Evolutionary conservation across 1,284 basidiomycete genomes (phyloP).

Genomic region (Gastroboletus turbinatus): DNA sequence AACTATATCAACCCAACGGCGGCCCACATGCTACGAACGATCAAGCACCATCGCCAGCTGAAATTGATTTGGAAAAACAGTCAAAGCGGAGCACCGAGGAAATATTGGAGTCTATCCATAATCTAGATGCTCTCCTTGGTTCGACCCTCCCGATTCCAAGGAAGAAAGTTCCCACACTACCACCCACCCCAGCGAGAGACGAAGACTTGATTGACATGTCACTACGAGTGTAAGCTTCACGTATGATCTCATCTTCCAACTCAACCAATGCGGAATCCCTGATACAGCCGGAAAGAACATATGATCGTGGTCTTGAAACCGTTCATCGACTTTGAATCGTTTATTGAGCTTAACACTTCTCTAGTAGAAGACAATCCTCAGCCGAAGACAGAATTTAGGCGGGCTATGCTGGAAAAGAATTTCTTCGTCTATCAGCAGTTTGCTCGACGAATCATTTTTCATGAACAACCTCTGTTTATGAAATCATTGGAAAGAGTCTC

Average conservation of each 20-base stretch:
- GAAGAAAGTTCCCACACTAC: background rate
- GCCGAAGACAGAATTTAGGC: background rate
- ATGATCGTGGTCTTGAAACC: background rate
- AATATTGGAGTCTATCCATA: conserved; percentile 12
- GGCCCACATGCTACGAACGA: background rate
- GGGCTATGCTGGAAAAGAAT: background rate
- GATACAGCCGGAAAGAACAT: conserved; percentile 8
- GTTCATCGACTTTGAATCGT: conserved; percentile 5
- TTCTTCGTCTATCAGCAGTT: conserved; percentile 21
- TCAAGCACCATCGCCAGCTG: background rate
- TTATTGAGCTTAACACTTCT: background rate
- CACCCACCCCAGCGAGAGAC: background rate
- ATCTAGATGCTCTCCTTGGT: background rate
- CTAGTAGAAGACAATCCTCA: too few relatives aligned
- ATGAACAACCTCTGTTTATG: conserved; percentile 28
- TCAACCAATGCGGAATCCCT: background rate
- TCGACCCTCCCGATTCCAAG: background rate
- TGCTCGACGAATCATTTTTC: conserved; percentile 27
- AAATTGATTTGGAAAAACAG: background rate
- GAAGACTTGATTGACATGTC: conserved; percentile 30
- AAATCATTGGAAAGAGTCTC: conserved; percentile 32
- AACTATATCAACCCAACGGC: conserved; percentile 13
- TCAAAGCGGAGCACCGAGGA: conserved; percentile 11
- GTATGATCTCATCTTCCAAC: background rate
- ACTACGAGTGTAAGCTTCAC: conserved; percentile 19